These are phyloP conservation scores for Acanthamoeba pearcei DNA, from an alignment of 208 protist species.

Conservation along the genomic window DNA sequence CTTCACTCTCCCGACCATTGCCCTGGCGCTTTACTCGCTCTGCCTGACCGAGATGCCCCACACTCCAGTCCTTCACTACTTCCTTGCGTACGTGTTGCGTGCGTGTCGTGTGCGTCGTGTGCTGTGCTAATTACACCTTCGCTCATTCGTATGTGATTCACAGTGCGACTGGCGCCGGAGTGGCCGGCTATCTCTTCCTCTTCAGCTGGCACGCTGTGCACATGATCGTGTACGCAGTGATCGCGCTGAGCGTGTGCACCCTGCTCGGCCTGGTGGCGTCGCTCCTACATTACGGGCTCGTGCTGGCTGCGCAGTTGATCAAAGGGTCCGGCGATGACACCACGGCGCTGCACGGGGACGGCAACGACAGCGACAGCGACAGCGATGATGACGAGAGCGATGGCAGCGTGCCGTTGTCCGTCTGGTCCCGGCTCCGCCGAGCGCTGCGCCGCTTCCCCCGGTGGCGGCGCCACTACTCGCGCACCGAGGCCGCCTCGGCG, in stretches of 20 bases:
- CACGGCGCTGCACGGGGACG: background rate
- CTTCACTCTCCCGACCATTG: background rate
- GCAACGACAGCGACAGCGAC: too few species aligned
- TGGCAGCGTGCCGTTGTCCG: too few species aligned
- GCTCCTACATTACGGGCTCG: background rate
- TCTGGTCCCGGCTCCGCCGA: too few species aligned
- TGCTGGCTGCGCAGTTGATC: background rate
- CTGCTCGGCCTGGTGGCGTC: background rate
- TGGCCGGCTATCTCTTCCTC: background rate
- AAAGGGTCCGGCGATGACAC: background rate
- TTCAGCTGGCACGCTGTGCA: slow-evolving; percentile 51
- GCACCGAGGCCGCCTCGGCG: too few species aligned
- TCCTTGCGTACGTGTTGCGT: background rate
- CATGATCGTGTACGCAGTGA: background rate
- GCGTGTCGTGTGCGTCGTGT: background rate
- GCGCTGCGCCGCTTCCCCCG: too few species aligned
- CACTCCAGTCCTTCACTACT: background rate
- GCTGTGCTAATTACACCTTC: background rate
- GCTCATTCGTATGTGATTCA: background rate
- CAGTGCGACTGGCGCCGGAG: background rate
- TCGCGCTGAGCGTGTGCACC: background rate
- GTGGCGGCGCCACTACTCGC: too few species aligned
- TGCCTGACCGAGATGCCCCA: background rate
- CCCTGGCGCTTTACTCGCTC: background rate
- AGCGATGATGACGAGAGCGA: too few species aligned